phyloP scores from a whole-genome alignment of 352 stramenopile species.

The Globisporangium solare region DNA sequence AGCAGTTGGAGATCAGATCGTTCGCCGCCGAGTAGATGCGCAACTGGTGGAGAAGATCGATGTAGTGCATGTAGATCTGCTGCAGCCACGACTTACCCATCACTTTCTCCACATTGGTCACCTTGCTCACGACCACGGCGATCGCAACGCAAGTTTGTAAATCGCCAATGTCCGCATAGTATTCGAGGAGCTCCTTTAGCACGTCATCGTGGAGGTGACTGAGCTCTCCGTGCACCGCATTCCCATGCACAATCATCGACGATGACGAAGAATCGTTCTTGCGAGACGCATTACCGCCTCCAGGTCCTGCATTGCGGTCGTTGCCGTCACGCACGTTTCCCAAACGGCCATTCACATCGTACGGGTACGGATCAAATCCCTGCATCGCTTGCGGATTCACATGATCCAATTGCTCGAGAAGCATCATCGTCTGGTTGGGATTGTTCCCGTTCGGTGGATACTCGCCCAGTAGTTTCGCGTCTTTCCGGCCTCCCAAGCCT shows the following conservation, averaged over 20 bases:
- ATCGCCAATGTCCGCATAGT: constrained; percentile 83
- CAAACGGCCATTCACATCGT: constrained; percentile 43
- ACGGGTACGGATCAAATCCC: constrained; percentile 82
- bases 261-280: constrained; percentile 48
- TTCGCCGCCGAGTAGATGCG: constrained; percentile 87
- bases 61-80: constrained; percentile 90
- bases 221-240: constrained; percentile 70
- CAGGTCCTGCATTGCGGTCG: not conserved
- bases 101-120: constrained; percentile 73
- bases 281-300: constrained; percentile 15
- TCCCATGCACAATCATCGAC: constrained; percentile 67
- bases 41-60: constrained; percentile 83
- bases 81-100: constrained; percentile 86
- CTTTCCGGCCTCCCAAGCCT: constrained; percentile 5
- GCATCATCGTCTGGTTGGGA: constrained; percentile 64
- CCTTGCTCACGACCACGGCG: constrained; percentile 59
- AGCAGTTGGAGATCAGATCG: constrained; percentile 79
- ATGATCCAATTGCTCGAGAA: constrained; percentile 81
- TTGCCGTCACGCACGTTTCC: constrained; percentile 8
- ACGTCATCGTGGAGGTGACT: constrained; percentile 65
- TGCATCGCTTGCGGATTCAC: constrained; percentile 87
- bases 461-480: constrained; percentile 14
- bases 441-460: constrained; percentile 14
- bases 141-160: constrained; percentile 82
- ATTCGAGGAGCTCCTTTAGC: constrained; percentile 85